Evolutionary conservation across 2,329 filamentous ascomycete genomes (phyloP), one percentile per base, ranked within the genome.

Genomic region (Botrytis fragariae): DNA sequence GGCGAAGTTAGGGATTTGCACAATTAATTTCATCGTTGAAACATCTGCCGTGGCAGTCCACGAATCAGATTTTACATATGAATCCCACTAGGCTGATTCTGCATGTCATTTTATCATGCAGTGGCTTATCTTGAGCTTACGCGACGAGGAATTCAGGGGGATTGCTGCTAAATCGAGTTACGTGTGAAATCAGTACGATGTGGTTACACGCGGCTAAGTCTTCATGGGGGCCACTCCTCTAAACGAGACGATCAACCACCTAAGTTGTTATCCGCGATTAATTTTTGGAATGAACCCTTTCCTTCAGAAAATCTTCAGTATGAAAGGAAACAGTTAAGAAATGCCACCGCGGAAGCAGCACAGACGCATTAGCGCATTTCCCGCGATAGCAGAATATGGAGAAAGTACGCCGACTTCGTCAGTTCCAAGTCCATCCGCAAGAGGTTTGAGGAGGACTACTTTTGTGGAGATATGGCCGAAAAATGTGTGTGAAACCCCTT

Each of bases 341-440:
- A 71, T 71, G 69, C 54, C 57, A 29, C 42, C 57, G 69, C 57
- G 39, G 9, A 71, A 71, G 42, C 62, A 65, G 62, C 32, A 62
- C 18, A 71, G 57, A 63, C 69, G 22, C 35, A 16, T 71, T 32
- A 71, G 69, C 61, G 69, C 69, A 45, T 71, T 71, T 14, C 69
- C 69, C 16, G 35, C 59, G 7, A 71, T 71, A 32, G 32, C 8
- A 37, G 69, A 71, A 71, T 32, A 51, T 71, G 37, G 39, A 62
- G 57, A 63, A 48, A 60, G 59, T 25, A 37, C 25, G 44, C 54
- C 57, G 5, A 71, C 32, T 25, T 60, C 69, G 4, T 57, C 65
- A 37, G 37, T 18, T 68, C 32, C 22, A 57, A 45, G 44, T 45
- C 48, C 69, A 16, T 42, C 42, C 20, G 7, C 29, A 5, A n/a